Percentiles rank a stretch among this genome's conserved stretches.
These are phyloP conservation scores for Tulasnella sp. DNA, from an alignment of 768 basidiomycete genomes.

Conservation along the genomic window DNA sequence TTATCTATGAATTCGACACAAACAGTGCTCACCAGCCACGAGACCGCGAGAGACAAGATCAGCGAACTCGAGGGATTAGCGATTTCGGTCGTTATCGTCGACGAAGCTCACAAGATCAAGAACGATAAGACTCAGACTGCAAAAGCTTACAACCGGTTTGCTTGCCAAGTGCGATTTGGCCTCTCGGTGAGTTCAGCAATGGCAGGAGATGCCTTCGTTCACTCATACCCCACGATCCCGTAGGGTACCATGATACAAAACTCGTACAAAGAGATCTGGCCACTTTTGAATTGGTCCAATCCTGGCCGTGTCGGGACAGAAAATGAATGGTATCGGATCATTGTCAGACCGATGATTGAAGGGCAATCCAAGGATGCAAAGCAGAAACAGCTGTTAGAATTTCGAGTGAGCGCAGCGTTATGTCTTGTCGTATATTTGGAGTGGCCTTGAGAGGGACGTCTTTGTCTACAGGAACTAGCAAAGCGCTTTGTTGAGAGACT, in stretches of 20 bases:
- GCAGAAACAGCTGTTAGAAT: conserved; percentile 47
- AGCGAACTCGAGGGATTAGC: conserved; percentile 53
- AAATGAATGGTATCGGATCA: conserved; percentile 65
- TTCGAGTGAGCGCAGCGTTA: background rate
- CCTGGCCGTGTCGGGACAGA: conserved; percentile 63
- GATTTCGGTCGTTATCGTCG: conserved; percentile 66
- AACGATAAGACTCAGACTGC: conserved; percentile 59
- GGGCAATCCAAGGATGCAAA: conserved; percentile 60
- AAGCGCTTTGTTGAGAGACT: conserved; percentile 50
- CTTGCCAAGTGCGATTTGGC: conserved; percentile 61
- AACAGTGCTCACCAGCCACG: conserved; percentile 72
- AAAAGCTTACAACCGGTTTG: conserved; percentile 57
- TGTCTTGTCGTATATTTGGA: background rate
- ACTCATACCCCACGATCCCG: too few species aligned
- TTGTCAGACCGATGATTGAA: conserved; percentile 51
- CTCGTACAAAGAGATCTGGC: conserved; percentile 82
- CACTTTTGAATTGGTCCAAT: conserved; percentile 85
- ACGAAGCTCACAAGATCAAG: conserved; percentile 88
- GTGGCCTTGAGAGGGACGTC: background rate
- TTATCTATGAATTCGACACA: background rate
- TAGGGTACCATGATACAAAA: conserved; percentile 64
- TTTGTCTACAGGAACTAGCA: conserved; percentile 40
- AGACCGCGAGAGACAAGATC: conserved; percentile 61
- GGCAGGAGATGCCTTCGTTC: conserved; percentile 28
- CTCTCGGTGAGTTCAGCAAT: conserved; percentile 75